A percentile compares a stretch with the other conserved stretches of the same genome.
phyloP scores from a whole-genome alignment of 164 flowering plant genomes.

The Magnolia officinalis region DNA sequence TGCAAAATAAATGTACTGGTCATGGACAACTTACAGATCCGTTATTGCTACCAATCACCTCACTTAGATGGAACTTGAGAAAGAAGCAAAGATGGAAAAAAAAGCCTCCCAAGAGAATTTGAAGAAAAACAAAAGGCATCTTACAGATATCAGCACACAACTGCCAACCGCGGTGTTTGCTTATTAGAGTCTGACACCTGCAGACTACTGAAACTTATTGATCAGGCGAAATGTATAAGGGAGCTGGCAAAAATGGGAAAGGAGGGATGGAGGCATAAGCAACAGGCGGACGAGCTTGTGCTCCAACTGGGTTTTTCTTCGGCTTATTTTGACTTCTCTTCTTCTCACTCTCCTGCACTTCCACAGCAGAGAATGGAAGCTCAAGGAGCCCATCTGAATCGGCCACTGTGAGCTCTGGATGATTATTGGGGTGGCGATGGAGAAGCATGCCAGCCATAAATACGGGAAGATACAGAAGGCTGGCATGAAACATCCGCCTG shows the following conservation, averaged over 20 bases:
- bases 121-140: neutral
- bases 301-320: conserved; percentile 1
- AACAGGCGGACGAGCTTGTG: conserved; percentile 56
- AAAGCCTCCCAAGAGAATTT: neutral
- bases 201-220: conserved; percentile 6
- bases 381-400: conserved; percentile 9
- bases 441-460: conserved; percentile 84
- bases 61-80: neutral
- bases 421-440: conserved; percentile 53
- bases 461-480: conserved; percentile 87
- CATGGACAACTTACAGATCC: too few species aligned
- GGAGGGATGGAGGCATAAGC: conserved; percentile 87
- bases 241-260: conserved; percentile 85
- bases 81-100: neutral
- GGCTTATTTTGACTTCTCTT: conserved; percentile 8
- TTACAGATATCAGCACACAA: neutral
- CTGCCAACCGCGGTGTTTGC: neutral
- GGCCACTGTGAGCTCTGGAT: conserved; percentile 22
- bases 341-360: conserved; percentile 16
- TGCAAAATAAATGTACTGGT: too few species aligned
- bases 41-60: too few species aligned
- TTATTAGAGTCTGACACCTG: neutral
- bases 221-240: conserved; percentile 34
- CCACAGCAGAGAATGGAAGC: conserved; percentile 18
- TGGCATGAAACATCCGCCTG: conserved; percentile 84